Evolutionary conservation across 2,329 filamentous ascomycete species (phyloP), one percentile per base, ranked within the genome.

Genomic region (Coleophoma crateriformis): DNA sequence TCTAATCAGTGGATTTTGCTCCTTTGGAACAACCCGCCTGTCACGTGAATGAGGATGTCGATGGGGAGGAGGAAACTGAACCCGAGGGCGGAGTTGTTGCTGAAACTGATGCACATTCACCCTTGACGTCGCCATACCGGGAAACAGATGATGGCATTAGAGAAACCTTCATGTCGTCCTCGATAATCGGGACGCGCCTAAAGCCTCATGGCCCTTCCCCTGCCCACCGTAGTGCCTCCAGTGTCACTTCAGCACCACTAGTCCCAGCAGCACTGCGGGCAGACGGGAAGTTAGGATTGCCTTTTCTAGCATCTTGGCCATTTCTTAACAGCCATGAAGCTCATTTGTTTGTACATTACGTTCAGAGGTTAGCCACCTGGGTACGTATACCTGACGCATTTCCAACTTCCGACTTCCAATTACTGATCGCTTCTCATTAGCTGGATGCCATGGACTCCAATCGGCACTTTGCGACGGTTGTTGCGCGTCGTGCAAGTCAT

Each of bases 381-480:
- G 40, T 43, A 43, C 12, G n/a, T 12, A 13, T n/a, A 15, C 20
- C 11, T 19, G 22, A 11, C 8, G 15, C 27, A 12, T n/a, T 32
- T 22, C 20, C 7, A 13, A 45, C 32, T 6, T 33, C 20, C 7
- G 19, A 45, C 32, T 6, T 33, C 11, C n/a, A 17, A n/a, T 1
- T 13, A 33, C 11, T 41, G 14, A 12, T 34, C 17, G 20, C 17
- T 33, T 27, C 12, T 33, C 37, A 19, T 20, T 34, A 68, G 68
- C 68, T 73, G 49, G 71, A 73, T 51, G 58, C 69, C 4, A 72
- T 69, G 50, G 71, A 73, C 39, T 63, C 62, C 10, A 61, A 67
- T 32, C 63, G 66, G 7, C 68, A 72, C 56, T 74, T 43, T 27
- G 20, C 15, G 12, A 43, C 40, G 4, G 40, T 19, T 14, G 40